These are phyloP conservation scores for Diaporthe australafricana DNA, from an alignment of 2,329 filamentous ascomycete genomes.

Conservation along the genomic window DNA sequence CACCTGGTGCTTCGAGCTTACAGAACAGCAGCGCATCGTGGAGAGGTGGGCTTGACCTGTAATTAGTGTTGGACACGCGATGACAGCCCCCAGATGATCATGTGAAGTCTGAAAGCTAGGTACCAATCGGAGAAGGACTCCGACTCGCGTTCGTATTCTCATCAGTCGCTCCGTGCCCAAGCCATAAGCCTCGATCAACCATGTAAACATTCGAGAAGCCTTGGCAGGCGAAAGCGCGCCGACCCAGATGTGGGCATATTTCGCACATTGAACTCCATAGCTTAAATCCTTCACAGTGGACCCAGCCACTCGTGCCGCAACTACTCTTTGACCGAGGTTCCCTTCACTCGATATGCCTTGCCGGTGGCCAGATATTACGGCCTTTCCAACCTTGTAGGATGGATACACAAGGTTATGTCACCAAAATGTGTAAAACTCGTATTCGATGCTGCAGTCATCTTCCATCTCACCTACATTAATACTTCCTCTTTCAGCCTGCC, in stretches of 20 bases:
- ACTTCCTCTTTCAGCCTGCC: neutral
- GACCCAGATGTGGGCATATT: neutral
- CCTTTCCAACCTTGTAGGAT: neutral
- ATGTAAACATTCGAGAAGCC: neutral
- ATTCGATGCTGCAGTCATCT: constrained; percentile 15
- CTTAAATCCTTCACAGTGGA: neutral
- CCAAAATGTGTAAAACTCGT: neutral
- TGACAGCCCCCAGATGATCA: neutral
- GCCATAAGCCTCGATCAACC: neutral
- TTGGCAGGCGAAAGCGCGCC: neutral
- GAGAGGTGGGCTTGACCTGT: neutral
- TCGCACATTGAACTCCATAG: neutral
- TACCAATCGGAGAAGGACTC: neutral
- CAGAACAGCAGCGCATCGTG: neutral
- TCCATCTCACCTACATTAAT: neutral
- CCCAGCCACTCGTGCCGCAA: neutral
- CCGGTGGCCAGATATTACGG: neutral
- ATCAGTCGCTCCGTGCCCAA: neutral
- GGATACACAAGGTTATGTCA: neutral
- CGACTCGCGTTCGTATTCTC: neutral
- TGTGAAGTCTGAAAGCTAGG: neutral
- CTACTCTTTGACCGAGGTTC: neutral
- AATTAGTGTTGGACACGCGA: neutral
- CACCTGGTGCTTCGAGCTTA: neutral
- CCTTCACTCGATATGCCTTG: neutral